Percentiles rank a stretch among this genome's conserved stretches.
These are phyloP conservation scores for Alloteropsis semialata DNA, from an alignment of 176 grass and related monocot species.

Conservation along the genomic window DNA sequence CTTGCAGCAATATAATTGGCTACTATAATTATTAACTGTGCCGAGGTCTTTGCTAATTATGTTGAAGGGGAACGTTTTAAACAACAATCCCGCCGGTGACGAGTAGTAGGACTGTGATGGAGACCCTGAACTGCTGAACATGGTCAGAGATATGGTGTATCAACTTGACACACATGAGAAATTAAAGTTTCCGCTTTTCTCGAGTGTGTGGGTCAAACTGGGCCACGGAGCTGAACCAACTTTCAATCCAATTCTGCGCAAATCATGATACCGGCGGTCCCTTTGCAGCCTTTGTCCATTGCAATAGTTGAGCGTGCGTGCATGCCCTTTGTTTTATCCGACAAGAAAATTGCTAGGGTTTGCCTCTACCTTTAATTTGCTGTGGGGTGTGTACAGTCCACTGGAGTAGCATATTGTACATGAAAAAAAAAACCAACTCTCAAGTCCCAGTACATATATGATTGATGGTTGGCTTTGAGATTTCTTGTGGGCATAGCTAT, in stretches of 20 bases:
- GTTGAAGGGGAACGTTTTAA: not conserved
- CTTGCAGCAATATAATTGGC: not conserved
- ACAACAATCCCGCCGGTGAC: not conserved
- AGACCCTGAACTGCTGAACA: not conserved
- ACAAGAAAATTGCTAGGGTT: not conserved
- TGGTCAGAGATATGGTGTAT: not conserved
- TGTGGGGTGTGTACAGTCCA: not conserved
- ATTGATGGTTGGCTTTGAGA: no score
- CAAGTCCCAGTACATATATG: no score
- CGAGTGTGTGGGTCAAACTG: constrained; percentile 22
- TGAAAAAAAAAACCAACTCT: not conserved
- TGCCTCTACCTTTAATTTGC: not conserved
- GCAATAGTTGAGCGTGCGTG: constrained; percentile 14
- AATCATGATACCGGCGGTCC: constrained; percentile 36
- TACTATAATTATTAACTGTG: not conserved
- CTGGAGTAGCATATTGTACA: not conserved
- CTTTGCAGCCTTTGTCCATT: constrained; percentile 33
- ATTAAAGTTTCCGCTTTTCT: constrained; percentile 37
- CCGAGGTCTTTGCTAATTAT: not conserved
- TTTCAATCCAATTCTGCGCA: constrained; percentile 46
- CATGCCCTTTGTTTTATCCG: constrained; percentile 30
- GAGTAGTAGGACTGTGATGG: not conserved
- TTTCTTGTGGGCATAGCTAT: no score
- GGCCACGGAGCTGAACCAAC: constrained; percentile 20
- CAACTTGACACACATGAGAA: not conserved